These are phyloP conservation scores for Pichia scutulata DNA, from an alignment of 805 yeast genomes.

Conservation along the genomic window DNA sequence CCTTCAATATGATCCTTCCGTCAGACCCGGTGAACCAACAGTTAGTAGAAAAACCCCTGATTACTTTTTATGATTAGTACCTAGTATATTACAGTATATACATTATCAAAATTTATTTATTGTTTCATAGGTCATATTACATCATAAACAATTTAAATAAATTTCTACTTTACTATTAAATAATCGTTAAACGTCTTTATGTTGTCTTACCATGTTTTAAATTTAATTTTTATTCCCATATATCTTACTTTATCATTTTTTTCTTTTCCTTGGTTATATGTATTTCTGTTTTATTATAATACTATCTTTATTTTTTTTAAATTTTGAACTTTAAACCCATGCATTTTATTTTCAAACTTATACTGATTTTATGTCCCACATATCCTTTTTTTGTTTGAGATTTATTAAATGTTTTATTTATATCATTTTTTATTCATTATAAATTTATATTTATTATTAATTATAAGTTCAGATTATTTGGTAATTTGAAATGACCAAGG, in stretches of 20 bases:
- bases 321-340: background rate
- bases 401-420: background rate
- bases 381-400: background rate
- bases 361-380: background rate
- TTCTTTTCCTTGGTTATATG: constrained; percentile 2
- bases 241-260: background rate
- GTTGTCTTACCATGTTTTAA: background rate
- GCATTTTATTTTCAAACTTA: background rate
- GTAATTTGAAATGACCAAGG: constrained; percentile 85
- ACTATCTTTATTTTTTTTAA: background rate
- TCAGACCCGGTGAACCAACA: constrained; percentile 97
- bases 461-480: constrained; percentile 30
- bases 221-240: background rate
- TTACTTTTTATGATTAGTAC: constrained; percentile 65
- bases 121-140: background rate
- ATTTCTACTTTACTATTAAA: background rate
- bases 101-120: background rate
- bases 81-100: no score
- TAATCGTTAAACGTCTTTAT: background rate
- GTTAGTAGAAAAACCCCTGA: constrained; percentile 96
- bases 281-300: background rate
- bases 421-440: background rate
- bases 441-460: background rate
- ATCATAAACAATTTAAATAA: background rate
- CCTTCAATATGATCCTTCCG: constrained; percentile 92